Base-by-base conservation (phyloP, 164 flowering plant species). In the Hamamelis virginiana region DNA sequence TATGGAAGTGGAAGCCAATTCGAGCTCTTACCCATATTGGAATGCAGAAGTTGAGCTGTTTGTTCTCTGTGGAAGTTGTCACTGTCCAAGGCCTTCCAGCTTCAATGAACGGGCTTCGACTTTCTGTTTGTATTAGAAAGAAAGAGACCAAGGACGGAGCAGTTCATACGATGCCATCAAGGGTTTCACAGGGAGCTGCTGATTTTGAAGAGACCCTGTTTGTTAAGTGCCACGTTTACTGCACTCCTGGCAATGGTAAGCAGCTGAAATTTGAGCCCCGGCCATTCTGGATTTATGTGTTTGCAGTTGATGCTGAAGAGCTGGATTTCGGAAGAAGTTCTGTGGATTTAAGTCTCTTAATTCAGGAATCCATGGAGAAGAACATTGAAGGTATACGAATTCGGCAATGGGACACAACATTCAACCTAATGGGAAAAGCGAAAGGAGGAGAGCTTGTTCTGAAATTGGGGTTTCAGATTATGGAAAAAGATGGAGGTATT, bases 1-100 rank as follows among this genome's bases (percentile, higher is more conserved):
- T 94, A 23, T 90, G 96, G 98, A 90, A 80, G 25, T 94, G 98
- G 98, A 92, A 94, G 81, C 94, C 98, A 0, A 85, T 94, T 48
- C 80, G 97, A 25, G 97, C 89, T 10, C 78, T 94, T 44, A 71
- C 92, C 1, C 97, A 86, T 65, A 88, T 94, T 22, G 83, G 89
- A 15, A 94, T 81, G 97, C 91, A 87, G 76, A 88, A 90, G 65
- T 25, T 92, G 73, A 86, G 94, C 67, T 86, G 90, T 58, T 71
- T 94, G 77, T 88, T 94, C 74, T 94, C 98, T 15, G 90, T 94
- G 1, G 98, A 94, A 71, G 94, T 94, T 11, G 94, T 94, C 8
- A 63, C 86, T 0, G 83, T 81, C 9, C 95, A 90, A 73, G 88
- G 88, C 56, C 87, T 94, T 14, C 95, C 95, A 0, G 82, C 95